phyloP scores from a whole-genome alignment of 805 yeast species.

The Hagleromyces aurorensis region DNA sequence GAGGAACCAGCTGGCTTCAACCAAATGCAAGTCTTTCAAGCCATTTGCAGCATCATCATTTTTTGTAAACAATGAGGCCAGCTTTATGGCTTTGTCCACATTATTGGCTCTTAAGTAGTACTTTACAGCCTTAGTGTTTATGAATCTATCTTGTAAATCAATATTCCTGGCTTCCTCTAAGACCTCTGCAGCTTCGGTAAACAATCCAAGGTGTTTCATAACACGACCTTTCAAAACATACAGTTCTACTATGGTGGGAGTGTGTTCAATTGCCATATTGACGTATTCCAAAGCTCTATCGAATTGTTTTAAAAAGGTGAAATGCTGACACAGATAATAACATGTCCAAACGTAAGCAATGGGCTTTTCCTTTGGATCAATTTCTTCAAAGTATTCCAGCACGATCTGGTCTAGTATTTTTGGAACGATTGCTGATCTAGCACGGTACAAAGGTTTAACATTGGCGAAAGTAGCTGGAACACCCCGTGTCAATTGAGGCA shows the following conservation, averaged over 20 bases:
- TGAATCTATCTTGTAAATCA: constrained; percentile 85
- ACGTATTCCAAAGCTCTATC: constrained; percentile 47
- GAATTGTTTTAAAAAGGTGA: constrained; percentile 47
- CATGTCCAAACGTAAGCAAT: constrained; percentile 50
- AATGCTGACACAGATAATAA: constrained; percentile 75
- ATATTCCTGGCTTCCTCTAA: constrained; percentile 65
- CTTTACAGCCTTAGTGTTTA: constrained; percentile 81
- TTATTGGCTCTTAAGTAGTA: constrained; percentile 71
- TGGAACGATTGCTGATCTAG: constrained; percentile 32
- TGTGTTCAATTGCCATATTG: constrained; percentile 56
- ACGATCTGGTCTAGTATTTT: constrained; percentile 46
- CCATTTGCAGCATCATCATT: constrained; percentile 80
- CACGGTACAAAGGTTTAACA: constrained; percentile 69
- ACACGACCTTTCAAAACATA: constrained; percentile 75
- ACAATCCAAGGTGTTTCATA: constrained; percentile 60
- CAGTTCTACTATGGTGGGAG: constrained; percentile 81
- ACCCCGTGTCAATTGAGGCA: constrained; percentile 60
- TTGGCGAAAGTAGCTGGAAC: constrained; percentile 87
- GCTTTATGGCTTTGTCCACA: constrained; percentile 64
- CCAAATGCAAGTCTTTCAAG: constrained; percentile 71
- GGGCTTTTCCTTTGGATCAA: constrained; percentile 30
- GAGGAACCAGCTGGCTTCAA: constrained; percentile 91
- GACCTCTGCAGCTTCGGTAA: constrained; percentile 50
- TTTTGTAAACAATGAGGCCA: constrained; percentile 74
- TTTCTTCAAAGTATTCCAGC: constrained; percentile 35